Conservation (phyloP, 164 flowering plant genomes). For the Macadamia tetraphylla region DNA sequence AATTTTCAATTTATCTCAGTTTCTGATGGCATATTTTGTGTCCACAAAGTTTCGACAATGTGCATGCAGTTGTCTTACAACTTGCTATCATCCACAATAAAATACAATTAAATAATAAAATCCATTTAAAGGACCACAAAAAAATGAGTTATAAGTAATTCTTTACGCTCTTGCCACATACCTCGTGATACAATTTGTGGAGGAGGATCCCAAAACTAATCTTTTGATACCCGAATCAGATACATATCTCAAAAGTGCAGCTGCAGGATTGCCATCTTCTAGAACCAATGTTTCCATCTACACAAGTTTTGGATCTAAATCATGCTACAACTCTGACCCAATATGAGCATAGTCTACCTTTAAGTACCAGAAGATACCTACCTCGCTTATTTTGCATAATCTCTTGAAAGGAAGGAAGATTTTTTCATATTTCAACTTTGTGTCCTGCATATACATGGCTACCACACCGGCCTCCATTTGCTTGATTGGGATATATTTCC, state of each 20-base stretch:
- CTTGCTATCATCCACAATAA: too few species aligned
- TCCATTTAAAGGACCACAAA: not conserved
- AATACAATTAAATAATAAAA: not conserved
- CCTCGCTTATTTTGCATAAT: constrained; percentile 41
- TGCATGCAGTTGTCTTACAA: too few species aligned
- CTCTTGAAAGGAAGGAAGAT: constrained; percentile 51
- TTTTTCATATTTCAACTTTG: constrained; percentile 38
- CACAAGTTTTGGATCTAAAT: not conserved
- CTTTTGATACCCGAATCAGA: constrained; percentile 35
- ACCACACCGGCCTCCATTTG: constrained; percentile 56
- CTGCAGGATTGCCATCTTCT: constrained; percentile 67
- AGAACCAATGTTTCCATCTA: constrained; percentile 70
- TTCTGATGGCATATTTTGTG: too few species aligned
- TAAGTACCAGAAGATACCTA: constrained; percentile 8
- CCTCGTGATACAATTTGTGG: constrained; percentile 45
- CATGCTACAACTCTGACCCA: constrained; percentile 5
- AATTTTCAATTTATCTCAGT: too few species aligned
- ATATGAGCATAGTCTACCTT: not conserved
- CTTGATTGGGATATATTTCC: constrained; percentile 37
- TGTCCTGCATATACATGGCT: constrained; percentile 50
- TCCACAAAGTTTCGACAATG: too few species aligned
- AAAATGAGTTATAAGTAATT: not conserved
- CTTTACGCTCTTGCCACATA: constrained; percentile 13
- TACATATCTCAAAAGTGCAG: constrained; percentile 49
- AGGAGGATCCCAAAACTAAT: constrained; percentile 63